A percentile compares a stretch with the other conserved stretches of the same genome.
phyloP scores from a whole-genome alignment of 2,329 filamentous ascomycete genomes.

The Aureobasidium sp. region DNA sequence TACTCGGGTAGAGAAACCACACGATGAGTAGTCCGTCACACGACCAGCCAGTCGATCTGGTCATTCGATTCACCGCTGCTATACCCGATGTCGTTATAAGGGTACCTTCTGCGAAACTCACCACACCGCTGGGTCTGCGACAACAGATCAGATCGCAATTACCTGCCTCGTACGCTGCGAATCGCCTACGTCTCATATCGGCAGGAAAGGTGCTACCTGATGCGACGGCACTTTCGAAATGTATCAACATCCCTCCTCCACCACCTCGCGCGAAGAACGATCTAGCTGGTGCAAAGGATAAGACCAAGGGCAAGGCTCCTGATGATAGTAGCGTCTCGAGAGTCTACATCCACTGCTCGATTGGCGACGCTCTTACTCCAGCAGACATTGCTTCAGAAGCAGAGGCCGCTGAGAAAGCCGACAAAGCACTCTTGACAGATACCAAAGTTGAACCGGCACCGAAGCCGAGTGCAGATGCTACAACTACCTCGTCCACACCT shows the following conservation, averaged over 20 bases:
- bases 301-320: slow-evolving; percentile 63
- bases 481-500: slow-evolving; percentile 40
- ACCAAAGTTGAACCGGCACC: slow-evolving; percentile 26
- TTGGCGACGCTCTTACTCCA: slow-evolving; percentile 64
- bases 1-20: background rate
- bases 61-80: slow-evolving; percentile 82
- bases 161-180: slow-evolving; percentile 52
- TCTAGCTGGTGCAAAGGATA: slow-evolving; percentile 26
- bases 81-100: slow-evolving; percentile 77
- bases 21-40: background rate
- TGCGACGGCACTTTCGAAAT: slow-evolving; percentile 57
- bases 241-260: slow-evolving; percentile 57
- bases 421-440: slow-evolving; percentile 30
- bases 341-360: slow-evolving; percentile 89
- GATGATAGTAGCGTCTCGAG: slow-evolving; percentile 42
- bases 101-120: slow-evolving; percentile 59
- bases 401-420: slow-evolving; percentile 33
- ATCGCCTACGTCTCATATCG: slow-evolving; percentile 81
- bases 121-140: slow-evolving; percentile 73
- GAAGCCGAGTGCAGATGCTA: background rate
- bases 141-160: slow-evolving; percentile 71
- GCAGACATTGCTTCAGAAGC: slow-evolving; percentile 65
- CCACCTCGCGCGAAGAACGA: slow-evolving; percentile 38
- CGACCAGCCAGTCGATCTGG: slow-evolving; percentile 57
- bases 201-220: slow-evolving; percentile 81